Conservation (phyloP, 768 basidiomycete species). For the Amanita exitialis region DNA sequence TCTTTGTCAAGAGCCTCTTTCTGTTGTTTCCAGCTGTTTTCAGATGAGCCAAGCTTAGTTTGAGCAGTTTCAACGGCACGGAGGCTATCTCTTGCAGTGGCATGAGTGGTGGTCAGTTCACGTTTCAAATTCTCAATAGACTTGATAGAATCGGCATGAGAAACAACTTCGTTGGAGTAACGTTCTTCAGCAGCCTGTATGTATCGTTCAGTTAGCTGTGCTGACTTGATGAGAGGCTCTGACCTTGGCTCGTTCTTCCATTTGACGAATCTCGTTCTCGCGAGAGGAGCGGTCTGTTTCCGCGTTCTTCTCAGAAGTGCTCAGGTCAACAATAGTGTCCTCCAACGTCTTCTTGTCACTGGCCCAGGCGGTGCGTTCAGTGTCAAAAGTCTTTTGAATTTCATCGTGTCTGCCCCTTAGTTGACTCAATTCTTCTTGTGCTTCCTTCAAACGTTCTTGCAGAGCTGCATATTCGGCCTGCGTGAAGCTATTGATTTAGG, state of each 20-base stretch:
- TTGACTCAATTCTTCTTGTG: slow-evolving; percentile 44
- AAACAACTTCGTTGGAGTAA: slow-evolving; percentile 71
- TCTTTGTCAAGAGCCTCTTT: slow-evolving; percentile 73
- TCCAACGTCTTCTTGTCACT: slow-evolving; percentile 78
- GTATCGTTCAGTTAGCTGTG: background rate
- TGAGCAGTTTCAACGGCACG: slow-evolving; percentile 64
- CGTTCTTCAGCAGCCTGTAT: slow-evolving; percentile 65
- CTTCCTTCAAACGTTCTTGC: slow-evolving; percentile 46
- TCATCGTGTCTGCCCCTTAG: slow-evolving; percentile 41
- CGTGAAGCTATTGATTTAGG: background rate
- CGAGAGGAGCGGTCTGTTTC: slow-evolving; percentile 54
- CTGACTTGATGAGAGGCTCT: background rate
- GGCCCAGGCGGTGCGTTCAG: slow-evolving; percentile 59
- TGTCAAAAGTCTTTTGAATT: slow-evolving; percentile 55
- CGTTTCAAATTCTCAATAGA: slow-evolving; percentile 51
- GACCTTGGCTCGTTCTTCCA: slow-evolving; percentile 65
- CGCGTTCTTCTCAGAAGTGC: slow-evolving; percentile 57
- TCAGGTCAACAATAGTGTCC: slow-evolving; percentile 74
- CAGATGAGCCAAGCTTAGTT: slow-evolving; percentile 61
- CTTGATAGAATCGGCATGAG: slow-evolving; percentile 83
- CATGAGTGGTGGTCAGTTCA: slow-evolving; percentile 44
- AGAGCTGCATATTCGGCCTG: slow-evolving; percentile 59
- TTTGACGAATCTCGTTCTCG: slow-evolving; percentile 54
- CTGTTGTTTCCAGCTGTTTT: slow-evolving; percentile 75
- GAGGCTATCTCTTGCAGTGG: slow-evolving; percentile 44